These are phyloP conservation scores for Amylostereum areolatum DNA, from an alignment of 1,284 basidiomycete species.

Conservation along the genomic window DNA sequence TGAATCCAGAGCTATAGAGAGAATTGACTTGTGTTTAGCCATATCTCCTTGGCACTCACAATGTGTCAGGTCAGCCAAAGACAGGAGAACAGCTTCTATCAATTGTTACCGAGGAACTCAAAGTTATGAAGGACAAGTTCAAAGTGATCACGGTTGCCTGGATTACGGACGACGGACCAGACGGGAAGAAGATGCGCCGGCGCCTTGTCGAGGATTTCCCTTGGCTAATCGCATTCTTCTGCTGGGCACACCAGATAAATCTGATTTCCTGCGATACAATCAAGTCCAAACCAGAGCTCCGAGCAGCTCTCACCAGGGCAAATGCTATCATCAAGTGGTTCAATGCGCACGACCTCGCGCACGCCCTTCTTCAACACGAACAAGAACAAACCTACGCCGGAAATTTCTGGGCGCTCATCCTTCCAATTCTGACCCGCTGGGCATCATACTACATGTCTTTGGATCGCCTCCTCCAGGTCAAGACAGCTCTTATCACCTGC, in stretches of 20 bases:
- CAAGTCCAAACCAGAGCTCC: background rate
- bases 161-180: conserved; percentile 4
- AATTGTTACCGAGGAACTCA: background rate
- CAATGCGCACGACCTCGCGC: background rate
- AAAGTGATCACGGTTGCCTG: background rate
- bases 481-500: too few relatives aligned
- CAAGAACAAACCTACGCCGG: background rate
- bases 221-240: background rate
- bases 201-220: background rate
- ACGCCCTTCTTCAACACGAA: background rate
- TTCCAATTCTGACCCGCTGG: background rate
- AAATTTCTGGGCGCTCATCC: background rate
- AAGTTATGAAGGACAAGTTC: background rate
- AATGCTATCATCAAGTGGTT: background rate
- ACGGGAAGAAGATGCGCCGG: conserved; percentile 3
- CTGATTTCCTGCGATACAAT: background rate
- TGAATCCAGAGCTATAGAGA: background rate
- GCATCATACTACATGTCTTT: background rate
- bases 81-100: background rate
- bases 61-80: conserved; percentile 4
- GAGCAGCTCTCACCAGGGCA: background rate
- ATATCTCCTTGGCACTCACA: conserved; percentile 2
- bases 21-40: background rate
- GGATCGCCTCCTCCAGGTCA: too few relatives aligned
- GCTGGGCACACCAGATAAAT: background rate